phyloP scores from a whole-genome alignment of 2,329 filamentous ascomycete species.

The Ceratocystis variospora region DNA sequence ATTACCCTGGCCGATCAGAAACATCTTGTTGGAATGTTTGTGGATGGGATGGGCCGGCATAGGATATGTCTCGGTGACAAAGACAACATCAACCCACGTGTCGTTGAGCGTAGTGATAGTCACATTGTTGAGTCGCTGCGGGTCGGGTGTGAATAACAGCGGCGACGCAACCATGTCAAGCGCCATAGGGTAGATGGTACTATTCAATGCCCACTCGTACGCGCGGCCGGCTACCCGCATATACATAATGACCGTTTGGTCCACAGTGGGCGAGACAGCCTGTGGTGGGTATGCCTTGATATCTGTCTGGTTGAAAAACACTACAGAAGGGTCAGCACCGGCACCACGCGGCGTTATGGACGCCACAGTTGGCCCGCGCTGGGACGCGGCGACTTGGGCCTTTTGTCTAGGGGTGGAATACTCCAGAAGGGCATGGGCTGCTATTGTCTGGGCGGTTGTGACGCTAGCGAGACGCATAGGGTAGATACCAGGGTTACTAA shows the following conservation, averaged over 20 bases:
- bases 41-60: conserved; percentile 46
- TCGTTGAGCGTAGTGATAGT: conserved; percentile 35
- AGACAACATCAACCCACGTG: conserved; percentile 44
- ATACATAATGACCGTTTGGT: conserved; percentile 33
- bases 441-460: conserved; percentile 40
- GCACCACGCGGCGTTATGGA: conserved; percentile 29
- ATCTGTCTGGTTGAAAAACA: conserved; percentile 31
- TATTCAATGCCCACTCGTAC: conserved; percentile 42
- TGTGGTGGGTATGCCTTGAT: conserved; percentile 37
- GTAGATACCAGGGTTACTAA: conserved; percentile 37
- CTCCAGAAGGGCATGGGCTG: conserved; percentile 37
- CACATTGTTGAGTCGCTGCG: conserved; percentile 29
- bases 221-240: conserved; percentile 31
- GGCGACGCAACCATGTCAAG: conserved; percentile 29
- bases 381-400: conserved; percentile 23
- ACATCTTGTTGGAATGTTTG: conserved; percentile 51
- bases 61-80: conserved; percentile 31
- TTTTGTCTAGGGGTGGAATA: conserved; percentile 23
- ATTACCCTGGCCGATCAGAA: conserved; percentile 37
- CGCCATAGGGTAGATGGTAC: conserved; percentile 29
- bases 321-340: conserved; percentile 23
- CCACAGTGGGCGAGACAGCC: conserved; percentile 30
- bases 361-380: conserved; percentile 25
- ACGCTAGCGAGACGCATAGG: conserved; percentile 40
- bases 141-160: conserved; percentile 32